phyloP scores from a whole-genome alignment of 2,329 filamentous ascomycete genomes.

The Madurella mycetomatis region DNA sequence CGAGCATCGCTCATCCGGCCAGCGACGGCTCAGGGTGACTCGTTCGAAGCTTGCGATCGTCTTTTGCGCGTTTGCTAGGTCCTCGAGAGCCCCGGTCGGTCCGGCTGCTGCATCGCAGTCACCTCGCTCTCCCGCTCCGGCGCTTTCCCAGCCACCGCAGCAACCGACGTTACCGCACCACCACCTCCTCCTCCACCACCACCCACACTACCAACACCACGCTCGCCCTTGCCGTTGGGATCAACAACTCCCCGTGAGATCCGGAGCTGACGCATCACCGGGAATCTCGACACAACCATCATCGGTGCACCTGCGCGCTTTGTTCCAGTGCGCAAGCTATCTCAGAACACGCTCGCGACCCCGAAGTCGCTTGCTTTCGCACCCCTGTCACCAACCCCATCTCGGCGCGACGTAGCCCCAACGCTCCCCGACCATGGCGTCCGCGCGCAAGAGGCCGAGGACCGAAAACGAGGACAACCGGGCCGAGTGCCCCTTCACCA shows the following conservation, averaged over 20 bases:
- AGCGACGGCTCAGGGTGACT: conserved; percentile 7
- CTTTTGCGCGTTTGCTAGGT: conserved; percentile 7
- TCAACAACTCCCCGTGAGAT: neutral
- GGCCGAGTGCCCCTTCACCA: conserved; percentile 53
- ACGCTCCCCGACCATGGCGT: conserved; percentile 34
- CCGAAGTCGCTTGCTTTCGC: neutral
- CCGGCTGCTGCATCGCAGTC: neutral
- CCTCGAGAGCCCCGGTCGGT: neutral
- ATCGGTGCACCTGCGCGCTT: neutral
- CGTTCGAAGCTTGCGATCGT: conserved; percentile 5
- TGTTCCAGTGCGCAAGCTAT: neutral
- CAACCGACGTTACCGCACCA: conserved; percentile 1
- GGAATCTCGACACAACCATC: neutral
- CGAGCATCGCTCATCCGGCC: conserved; percentile 19
- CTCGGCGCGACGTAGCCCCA: conserved; percentile 21
- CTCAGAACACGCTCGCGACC: neutral
- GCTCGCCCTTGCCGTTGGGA: neutral
- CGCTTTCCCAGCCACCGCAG: conserved; percentile 17
- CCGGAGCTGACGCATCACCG: conserved; percentile 2
- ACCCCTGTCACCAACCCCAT: neutral
- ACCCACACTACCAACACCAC: too few relatives aligned
- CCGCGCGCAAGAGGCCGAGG: conserved; percentile 49
- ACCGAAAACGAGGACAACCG: conserved; percentile 45
- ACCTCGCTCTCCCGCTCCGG: conserved; percentile 2
- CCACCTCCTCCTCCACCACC: too few relatives aligned